Evolutionary conservation across 139 green algal genomes (phyloP).

Genomic region (Volvox africanus): DNA sequence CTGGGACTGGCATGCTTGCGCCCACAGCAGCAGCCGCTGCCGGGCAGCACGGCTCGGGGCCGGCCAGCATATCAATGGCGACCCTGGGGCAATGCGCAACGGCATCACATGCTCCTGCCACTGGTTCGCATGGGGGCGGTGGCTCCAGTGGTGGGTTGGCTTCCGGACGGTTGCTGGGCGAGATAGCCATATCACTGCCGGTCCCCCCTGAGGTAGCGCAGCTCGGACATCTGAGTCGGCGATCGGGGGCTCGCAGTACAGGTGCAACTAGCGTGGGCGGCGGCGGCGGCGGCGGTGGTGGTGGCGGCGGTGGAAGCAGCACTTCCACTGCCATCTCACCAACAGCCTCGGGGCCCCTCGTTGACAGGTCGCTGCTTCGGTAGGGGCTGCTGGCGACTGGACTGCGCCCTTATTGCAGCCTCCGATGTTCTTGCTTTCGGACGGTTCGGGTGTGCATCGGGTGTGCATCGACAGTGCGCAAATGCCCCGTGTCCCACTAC

Average conservation of each 20-base stretch:
- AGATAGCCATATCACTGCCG: background rate
- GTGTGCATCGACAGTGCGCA: too few relatives aligned
- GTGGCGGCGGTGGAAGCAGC: background rate
- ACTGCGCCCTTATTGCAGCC: too few relatives aligned
- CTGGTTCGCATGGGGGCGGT: background rate
- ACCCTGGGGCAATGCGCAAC: background rate
- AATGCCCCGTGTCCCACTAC: too few relatives aligned
- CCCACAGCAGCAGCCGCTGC: background rate
- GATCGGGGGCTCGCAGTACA: background rate
- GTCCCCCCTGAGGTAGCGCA: background rate
- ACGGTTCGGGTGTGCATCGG: too few relatives aligned
- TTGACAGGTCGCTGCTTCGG: background rate
- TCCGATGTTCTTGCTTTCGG: too few relatives aligned
- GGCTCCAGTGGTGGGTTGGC: background rate
- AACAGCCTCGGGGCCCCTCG: background rate
- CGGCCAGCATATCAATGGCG: background rate
- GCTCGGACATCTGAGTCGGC: background rate
- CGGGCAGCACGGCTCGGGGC: background rate
- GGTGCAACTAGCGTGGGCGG: background rate
- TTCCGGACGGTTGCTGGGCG: background rate
- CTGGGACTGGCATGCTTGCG: background rate
- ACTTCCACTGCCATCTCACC: constrained; percentile 1
- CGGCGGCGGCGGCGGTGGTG: background rate
- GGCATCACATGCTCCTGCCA: background rate
- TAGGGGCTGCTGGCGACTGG: background rate